These are phyloP conservation scores for Pseudonitzschia multistriata DNA, from an alignment of 108 stramenopile genomes.

Conservation along the genomic window DNA sequence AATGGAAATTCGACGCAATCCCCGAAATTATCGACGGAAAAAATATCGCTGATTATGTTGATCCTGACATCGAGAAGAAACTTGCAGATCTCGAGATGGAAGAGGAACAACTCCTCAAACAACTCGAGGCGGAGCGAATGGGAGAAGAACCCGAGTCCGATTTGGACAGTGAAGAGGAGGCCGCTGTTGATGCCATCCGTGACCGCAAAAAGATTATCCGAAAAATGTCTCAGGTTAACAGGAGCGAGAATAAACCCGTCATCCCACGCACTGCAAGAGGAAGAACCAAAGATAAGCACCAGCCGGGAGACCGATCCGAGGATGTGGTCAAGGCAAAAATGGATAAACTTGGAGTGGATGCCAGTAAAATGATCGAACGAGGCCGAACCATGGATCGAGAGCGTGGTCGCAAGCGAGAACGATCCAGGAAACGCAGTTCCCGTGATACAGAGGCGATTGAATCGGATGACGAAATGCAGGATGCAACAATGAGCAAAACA, in stretches of 20 bases:
- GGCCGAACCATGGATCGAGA: conserved; percentile 62
- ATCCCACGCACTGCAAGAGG: conserved; percentile 71
- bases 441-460: conserved; percentile 12
- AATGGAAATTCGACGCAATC: conserved; percentile 93
- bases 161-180: conserved; percentile 79
- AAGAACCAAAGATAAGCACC: conserved; percentile 67
- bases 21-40: conserved; percentile 99
- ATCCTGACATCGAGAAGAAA: conserved; percentile 87
- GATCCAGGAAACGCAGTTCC: conserved; percentile 37
- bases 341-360: conserved; percentile 73
- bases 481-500: conserved; percentile 63
- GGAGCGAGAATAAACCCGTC: conserved; percentile 65
- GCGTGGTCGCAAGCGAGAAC: conserved; percentile 59
- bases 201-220: conserved; percentile 68
- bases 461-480: conserved; percentile 56
- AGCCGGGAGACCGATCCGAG: conserved; percentile 53
- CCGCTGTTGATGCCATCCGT: conserved; percentile 75
- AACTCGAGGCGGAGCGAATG: conserved; percentile 81
- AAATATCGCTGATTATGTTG: conserved; percentile 96
- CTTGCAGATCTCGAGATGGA: conserved; percentile 88
- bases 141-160: conserved; percentile 80
- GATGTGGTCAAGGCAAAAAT: conserved; percentile 63
- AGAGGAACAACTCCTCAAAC: conserved; percentile 82
- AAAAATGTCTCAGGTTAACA: conserved; percentile 51
- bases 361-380: conserved; percentile 64